Evolutionary conservation across 345 rosid species (phyloP).

Genomic region (Salix dunnii): DNA sequence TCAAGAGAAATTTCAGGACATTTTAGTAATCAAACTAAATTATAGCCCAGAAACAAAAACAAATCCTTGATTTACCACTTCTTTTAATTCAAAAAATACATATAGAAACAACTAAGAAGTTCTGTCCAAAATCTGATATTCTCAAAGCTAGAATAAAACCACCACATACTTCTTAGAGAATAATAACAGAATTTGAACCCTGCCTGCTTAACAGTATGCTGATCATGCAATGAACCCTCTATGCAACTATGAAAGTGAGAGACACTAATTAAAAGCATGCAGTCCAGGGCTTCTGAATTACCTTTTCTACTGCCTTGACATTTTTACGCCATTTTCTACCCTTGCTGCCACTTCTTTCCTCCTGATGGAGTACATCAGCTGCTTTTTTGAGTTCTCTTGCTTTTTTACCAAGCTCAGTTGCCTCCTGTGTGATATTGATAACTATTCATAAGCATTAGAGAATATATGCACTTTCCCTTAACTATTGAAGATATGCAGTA

Average conservation of each 20-base stretch:
- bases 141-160: not conserved
- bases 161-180: not conserved
- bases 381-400: conserved; percentile 94
- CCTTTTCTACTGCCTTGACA: conserved; percentile 94
- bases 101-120: not conserved
- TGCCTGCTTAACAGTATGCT: not conserved
- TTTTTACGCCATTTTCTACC: conserved; percentile 98
- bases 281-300: conserved; percentile 12
- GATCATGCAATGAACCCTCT: not conserved
- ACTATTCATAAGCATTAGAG: conserved; percentile 9
- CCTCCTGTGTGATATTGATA: conserved; percentile 61
- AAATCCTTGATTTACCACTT: not conserved
- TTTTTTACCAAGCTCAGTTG: conserved; percentile 96
- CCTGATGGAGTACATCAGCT: conserved; percentile 92
- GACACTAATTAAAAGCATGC: not conserved
- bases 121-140: not conserved
- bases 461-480: not conserved
- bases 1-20: not conserved
- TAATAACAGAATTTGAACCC: not conserved
- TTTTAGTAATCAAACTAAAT: not conserved
- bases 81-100: not conserved
- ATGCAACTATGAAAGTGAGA: not conserved
- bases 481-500: not conserved
- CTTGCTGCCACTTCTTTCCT: conserved; percentile 91
- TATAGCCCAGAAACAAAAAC: not conserved